phyloP scores from a whole-genome alignment of 768 basidiomycete species.

The Amanita molliuscula region DNA sequence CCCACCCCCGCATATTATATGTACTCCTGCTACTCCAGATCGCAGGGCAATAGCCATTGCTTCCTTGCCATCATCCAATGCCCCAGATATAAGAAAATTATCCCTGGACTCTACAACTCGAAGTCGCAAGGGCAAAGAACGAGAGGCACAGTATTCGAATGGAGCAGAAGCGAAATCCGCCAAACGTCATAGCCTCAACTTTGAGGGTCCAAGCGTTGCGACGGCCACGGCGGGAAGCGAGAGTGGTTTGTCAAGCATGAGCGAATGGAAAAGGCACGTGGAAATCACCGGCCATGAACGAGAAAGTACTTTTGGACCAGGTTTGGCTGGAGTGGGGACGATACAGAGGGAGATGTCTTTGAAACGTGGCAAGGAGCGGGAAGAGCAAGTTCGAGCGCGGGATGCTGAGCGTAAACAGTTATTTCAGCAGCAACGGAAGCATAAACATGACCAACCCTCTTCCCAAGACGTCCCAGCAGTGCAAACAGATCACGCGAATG shows the following conservation, averaged over 20 bases:
- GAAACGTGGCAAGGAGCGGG: slow-evolving; percentile 28
- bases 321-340: slow-evolving; percentile 35
- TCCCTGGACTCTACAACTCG: not conserved
- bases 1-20: slow-evolving; percentile 18
- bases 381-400: slow-evolving; percentile 20
- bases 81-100: not conserved
- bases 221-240: slow-evolving; percentile 32
- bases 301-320: slow-evolving; percentile 29
- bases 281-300: slow-evolving; percentile 17
- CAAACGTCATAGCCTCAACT: slow-evolving; percentile 70
- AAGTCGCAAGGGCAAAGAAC: slow-evolving; percentile 15
- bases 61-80: slow-evolving; percentile 5
- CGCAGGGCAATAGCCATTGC: not conserved
- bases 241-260: slow-evolving; percentile 17
- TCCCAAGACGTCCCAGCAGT: slow-evolving; percentile 16
- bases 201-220: slow-evolving; percentile 43
- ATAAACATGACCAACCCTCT: slow-evolving; percentile 11
- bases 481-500: slow-evolving; percentile 27
- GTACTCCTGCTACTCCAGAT: slow-evolving; percentile 23
- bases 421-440: slow-evolving; percentile 10
- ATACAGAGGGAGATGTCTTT: slow-evolving; percentile 29
- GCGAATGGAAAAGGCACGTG: slow-evolving; percentile 21
- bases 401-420: slow-evolving; percentile 10
- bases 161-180: slow-evolving; percentile 22
- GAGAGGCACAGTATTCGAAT: slow-evolving; percentile 15